Base-by-base conservation (phyloP, 2,329 filamentous ascomycete species). In the Aspergillus texensis region DNA sequence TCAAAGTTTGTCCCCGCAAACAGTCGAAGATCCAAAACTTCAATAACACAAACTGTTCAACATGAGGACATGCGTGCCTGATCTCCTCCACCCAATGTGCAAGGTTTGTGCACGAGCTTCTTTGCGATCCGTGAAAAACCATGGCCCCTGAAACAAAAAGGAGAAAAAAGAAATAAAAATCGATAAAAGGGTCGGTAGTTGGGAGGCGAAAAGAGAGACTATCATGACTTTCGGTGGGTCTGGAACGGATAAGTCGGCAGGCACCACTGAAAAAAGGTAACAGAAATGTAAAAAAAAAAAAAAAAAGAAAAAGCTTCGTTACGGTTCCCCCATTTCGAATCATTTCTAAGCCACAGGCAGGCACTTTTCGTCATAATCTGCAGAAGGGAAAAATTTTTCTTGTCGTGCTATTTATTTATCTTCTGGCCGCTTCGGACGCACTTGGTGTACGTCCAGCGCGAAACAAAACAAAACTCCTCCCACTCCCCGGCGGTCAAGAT, bases 181-280 rank as follows among this genome's bases (percentile, higher is more conserved):
- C 16, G 6, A 45, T 24, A 24, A 46, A 21, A 24, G 4, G 48
- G 26, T 11, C 16, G 14, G 9, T 9, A 21, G n/a, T 32, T 52
- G 48, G 48, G 28, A 52, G 28, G 48, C 48, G 6, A 52, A 52
- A 32, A 19, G 19, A 19, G 2, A n/a, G 52, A 24, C n/a, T 21
- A 24, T 39, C 32, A 19, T 9, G 14, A 19, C 36, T 36, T 14
- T 6, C 9, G 12, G 52, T 55, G 52, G 52, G 52, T 55, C 52
- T 55, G n/a, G 19, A 55, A 55, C 55, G 32, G 16, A 43, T 54
- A 41, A 58, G 26, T 58, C 56, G 56, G 56, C 56, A 58, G 56
- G 56, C 28, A 45, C 56, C 19, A 12, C 10, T 26, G 14, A 54
- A 54, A 36, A 36, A 36, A 11, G 11, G n/a, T 24, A 54, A 54